Percentiles rank a stretch among this genome's conserved stretches.
Conservation (phyloP, 164 flowering plant genomes). For the Kalanchoe fedtschenkoi region DNA sequence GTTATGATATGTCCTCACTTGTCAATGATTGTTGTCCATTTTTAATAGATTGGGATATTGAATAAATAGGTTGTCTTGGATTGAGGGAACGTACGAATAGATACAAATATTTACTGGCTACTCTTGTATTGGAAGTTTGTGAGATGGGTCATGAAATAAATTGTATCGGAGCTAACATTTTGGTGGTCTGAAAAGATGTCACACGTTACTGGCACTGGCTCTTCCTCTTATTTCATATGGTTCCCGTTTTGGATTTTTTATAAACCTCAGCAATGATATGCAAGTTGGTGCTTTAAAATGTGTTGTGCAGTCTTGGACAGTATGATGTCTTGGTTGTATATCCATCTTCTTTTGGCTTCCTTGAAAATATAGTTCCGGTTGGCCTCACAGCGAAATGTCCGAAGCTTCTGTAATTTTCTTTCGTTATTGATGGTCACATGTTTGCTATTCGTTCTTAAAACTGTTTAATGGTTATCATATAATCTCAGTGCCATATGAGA, state of each 20-base stretch:
- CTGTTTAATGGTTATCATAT: neutral
- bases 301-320: neutral
- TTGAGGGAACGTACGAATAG: neutral
- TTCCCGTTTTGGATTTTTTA: neutral
- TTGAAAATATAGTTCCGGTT: too few species aligned
- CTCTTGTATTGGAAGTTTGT: neutral
- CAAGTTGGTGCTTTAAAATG: neutral
- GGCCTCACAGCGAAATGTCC: neutral
- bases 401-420: too few species aligned
- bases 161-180: neutral
- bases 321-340: neutral
- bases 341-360: neutral
- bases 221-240: neutral
- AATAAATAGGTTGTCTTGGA: neutral
- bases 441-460: neutral
- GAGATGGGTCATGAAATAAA: neutral
- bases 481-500: neutral
- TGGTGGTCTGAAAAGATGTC: neutral
- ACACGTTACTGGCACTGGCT: neutral
- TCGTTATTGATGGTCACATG: too few species aligned
- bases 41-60: neutral
- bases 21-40: neutral
- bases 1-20: too few species aligned
- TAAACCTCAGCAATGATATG: neutral
- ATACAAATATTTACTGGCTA: neutral